Evolutionary conservation across 208 protist species (phyloP), one percentile per base, ranked within the genome.

Genomic region (Trypanosoma theileri): DNA sequence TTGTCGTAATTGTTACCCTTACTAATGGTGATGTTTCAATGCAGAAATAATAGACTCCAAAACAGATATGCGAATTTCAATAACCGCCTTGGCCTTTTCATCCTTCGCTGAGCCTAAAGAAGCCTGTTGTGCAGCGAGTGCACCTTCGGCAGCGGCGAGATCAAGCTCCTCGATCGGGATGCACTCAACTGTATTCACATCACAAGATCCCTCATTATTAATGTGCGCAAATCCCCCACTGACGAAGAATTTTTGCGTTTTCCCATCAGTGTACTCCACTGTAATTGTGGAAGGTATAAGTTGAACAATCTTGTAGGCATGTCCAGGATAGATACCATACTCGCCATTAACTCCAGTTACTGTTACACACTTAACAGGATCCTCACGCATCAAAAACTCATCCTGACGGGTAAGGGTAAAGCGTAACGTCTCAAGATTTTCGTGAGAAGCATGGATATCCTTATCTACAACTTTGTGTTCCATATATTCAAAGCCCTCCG

Each of bases 151-250:
- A 21, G 72, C 65, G 42, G 83, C 80, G 35, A 82, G 40, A 62
- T 97, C 92, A 24, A 97, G 83, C 14, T 94, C 89, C 0, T 79
- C 73, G 13, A 97, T 50, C 0, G 89, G 88, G 57, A 94, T 85
- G 71, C 86, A 91, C 77, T 97, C 92, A 24, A 93, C 88, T 46
- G 86, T 91, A 81, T 97, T 94, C 16, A 97, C 90, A 67, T 97
- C 92, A 70, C 89, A 93, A 22, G 86, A 92, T 35, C 92, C 92
- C 62, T 95, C 89, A 74, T 94, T 95, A 81, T 97, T 97, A 55
- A 92, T 85, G 76, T 97, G 92, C 1, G 88, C 92, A 59, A 97
- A 97, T 31, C 92, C 92, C 40, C 92, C 92, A 62, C 87, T 95
- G 48, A 86, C 79, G 71, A 94, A 93, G 75, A 76, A 97, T 75